Conservation (phyloP, 805 yeast genomes). For the Kuraishia molischiana region DNA sequence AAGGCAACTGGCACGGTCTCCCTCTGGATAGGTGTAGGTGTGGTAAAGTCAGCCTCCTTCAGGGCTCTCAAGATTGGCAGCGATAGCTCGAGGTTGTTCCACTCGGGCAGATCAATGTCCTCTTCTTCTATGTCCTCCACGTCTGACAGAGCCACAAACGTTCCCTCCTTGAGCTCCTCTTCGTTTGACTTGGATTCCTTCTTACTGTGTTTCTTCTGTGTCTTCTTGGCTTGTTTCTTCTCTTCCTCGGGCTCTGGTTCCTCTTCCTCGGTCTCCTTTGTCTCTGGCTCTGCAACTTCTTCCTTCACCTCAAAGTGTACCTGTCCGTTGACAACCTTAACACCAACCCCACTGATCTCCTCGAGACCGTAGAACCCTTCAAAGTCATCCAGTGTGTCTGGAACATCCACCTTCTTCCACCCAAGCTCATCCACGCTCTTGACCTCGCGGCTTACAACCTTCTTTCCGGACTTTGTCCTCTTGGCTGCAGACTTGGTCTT, state of each 20-base stretch:
- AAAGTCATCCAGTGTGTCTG: conserved; percentile 77
- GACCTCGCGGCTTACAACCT: background rate
- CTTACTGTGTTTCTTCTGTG: conserved; percentile 3
- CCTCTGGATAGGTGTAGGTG: conserved; percentile 82
- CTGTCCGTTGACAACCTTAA: conserved; percentile 60
- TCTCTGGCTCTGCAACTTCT: conserved; percentile 3
- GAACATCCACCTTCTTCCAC: conserved; percentile 81
- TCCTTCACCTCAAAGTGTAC: conserved; percentile 43
- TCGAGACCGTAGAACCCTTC: conserved; percentile 91
- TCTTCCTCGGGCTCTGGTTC: conserved; percentile 6
- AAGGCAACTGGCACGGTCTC: conserved; percentile 66
- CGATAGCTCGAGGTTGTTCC: conserved; percentile 40
- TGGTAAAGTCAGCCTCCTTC: conserved; percentile 39
- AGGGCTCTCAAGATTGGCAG: conserved; percentile 55
- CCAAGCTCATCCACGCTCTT: conserved; percentile 34
- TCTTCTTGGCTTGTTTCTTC: conserved; percentile 5
- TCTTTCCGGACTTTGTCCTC: background rate
- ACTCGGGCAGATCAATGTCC: conserved; percentile 45
- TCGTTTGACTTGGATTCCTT: background rate
- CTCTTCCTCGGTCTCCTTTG: conserved; percentile 5
- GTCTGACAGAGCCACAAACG: conserved; percentile 3
- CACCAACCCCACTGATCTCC: conserved; percentile 89
- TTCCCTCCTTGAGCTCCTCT: conserved; percentile 5
- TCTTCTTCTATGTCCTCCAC: conserved; percentile 5
- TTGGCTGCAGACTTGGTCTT: background rate